These are phyloP conservation scores for Stagonosporopsis cucurbitacearum DNA, from an alignment of 2,329 filamentous ascomycete species.

Conservation along the genomic window DNA sequence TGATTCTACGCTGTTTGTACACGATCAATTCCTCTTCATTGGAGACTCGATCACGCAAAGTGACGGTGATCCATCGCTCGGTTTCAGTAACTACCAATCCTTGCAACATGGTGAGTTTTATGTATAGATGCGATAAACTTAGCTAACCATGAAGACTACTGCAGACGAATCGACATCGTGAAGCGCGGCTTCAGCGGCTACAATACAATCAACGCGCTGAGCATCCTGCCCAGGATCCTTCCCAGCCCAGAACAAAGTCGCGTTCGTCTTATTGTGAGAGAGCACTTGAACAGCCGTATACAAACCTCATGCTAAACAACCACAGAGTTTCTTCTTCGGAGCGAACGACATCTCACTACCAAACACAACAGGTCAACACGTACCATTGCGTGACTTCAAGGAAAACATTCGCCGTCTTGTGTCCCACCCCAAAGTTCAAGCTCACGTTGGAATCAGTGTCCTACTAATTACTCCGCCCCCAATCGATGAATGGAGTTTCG, in stretches of 20 bases:
- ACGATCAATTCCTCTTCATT: slow-evolving; percentile 15
- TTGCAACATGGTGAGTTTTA: slow-evolving; percentile 5
- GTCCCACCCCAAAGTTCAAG: slow-evolving; percentile 3
- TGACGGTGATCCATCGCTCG: slow-evolving; percentile 11
- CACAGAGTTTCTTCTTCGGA: slow-evolving; percentile 17
- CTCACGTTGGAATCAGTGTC: slow-evolving; percentile 6
- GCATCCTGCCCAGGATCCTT: slow-evolving; percentile 10
- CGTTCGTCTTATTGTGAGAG: slow-evolving; percentile 7
- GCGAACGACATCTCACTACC: slow-evolving; percentile 19
- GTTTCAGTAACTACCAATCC: slow-evolving; percentile 13
- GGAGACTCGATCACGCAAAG: slow-evolving; percentile 18
- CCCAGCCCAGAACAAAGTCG: slow-evolving; percentile 8
- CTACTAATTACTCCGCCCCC: slow-evolving; percentile 8
- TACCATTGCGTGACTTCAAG: slow-evolving; percentile 6
- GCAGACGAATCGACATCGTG: slow-evolving; percentile 12
- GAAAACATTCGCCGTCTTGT: slow-evolving; percentile 7
- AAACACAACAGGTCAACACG: slow-evolving; percentile 18
- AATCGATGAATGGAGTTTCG: slow-evolving; percentile 14
- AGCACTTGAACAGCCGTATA: background rate
- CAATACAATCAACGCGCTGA: slow-evolving; percentile 16
- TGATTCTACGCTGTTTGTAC: background rate
- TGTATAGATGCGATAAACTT: background rate
- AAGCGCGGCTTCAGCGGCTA: slow-evolving; percentile 20
- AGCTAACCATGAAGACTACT: slow-evolving; percentile 12
- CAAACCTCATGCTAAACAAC: background rate